Percentiles rank a stretch among this genome's conserved stretches.
Conservation (phyloP, 768 basidiomycete species). For the Asterophora parasitica region DNA sequence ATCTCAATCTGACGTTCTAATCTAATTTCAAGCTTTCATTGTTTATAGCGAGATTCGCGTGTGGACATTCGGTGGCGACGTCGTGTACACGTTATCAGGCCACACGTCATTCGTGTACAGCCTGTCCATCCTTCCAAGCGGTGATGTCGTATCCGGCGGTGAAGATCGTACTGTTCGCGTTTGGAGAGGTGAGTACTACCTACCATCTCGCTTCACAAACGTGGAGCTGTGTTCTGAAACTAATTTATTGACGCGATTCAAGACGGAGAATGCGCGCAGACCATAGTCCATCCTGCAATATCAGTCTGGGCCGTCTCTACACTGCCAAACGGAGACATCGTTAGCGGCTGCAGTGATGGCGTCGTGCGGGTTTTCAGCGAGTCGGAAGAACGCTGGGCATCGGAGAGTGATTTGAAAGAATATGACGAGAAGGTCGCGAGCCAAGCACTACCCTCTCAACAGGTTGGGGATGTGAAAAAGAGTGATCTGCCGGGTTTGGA, state of each 20-base stretch:
- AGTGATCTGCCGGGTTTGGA: conserved; percentile 86
- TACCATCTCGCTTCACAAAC: neutral
- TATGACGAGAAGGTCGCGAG: conserved; percentile 75
- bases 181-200: conserved; percentile 67
- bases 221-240: conserved; percentile 2
- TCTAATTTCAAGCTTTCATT: neutral
- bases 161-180: conserved; percentile 92
- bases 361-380: conserved; percentile 82
- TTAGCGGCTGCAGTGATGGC: conserved; percentile 87
- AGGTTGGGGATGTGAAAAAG: conserved; percentile 92
- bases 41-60: conserved; percentile 76
- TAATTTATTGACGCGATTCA: neutral
- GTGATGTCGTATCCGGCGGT: conserved; percentile 84
- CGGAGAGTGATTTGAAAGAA: conserved; percentile 53
- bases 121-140: conserved; percentile 73
- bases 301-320: conserved; percentile 95
- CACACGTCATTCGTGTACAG: conserved; percentile 98
- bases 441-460: conserved; percentile 78
- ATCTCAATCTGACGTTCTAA: conserved; percentile 1
- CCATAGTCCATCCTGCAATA: conserved; percentile 88
- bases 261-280: conserved; percentile 89
- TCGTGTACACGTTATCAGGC: conserved; percentile 76
- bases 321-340: conserved; percentile 88
- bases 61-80: conserved; percentile 83
- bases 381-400: conserved; percentile 68